Base-by-base conservation (phyloP, 2,329 filamentous ascomycete species). In the Cercospora zeina region DNA sequence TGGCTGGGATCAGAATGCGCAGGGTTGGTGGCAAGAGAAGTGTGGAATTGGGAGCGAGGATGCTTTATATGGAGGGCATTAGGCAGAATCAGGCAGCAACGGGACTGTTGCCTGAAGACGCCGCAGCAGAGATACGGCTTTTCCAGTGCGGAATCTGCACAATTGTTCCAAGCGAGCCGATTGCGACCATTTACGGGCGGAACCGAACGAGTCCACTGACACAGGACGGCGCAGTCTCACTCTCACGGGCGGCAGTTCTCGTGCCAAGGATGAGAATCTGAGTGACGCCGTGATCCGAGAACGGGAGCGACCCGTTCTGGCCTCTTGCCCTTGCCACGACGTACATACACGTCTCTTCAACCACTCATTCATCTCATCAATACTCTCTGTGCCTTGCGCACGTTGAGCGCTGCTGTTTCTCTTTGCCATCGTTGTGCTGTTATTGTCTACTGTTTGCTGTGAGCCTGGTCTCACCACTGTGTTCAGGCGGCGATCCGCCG, bases 401-500 rank as follows among this genome's bases (percentile, higher is more conserved):
- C 55, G 51, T 31, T 11, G 11, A 3, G 24, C 24, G 24, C 24
- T 27, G 24, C 56, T 19, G 24, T 8, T 34, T 21, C 39, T 19
- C n/a, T 27, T n/a, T 31, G 16, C 34, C 36, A 39, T 56, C 36
- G 16, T 37, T 55, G 21, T 16, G 19, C n/a, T 19, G 36, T 45
- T 45, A 45, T 47, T 34, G 13, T 39, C 57, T 53, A 21, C 16
- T 42, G 31, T 51, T 27, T 51, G 16, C 57, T 42, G 11, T 54
- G 31, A 34, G 49, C 49, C 47, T 60, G 61, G 57, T 55, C 27
- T 49, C 54, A 30, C 36, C 53, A 36, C 19, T 10, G 34, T 36
- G 39, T 42, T 27, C 51, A 57, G 45, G 61, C 61, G 61, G 61
- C 61, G 36, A 36, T 45, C 53, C 54, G 61, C 57, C 61, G 37